Percentiles rank a stretch among this genome's conserved stretches.
phyloP scores from a whole-genome alignment of 2,329 filamentous ascomycete genomes.

The Ophiostoma triangulosporum region DNA sequence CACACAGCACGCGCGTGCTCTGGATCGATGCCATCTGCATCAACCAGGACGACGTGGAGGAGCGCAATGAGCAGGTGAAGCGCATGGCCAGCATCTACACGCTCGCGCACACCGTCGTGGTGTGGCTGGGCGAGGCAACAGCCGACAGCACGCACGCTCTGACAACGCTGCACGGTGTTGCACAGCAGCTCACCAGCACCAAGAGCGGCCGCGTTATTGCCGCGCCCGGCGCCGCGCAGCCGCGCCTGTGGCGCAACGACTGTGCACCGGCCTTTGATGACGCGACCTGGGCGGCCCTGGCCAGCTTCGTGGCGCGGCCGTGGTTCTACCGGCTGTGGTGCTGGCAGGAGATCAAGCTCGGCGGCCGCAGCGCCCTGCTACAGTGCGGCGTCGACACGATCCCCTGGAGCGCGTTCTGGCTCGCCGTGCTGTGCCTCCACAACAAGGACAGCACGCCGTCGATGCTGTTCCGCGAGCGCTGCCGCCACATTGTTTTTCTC shows the following conservation, averaged over 20 bases:
- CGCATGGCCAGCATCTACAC: neutral
- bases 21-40: slow-evolving; percentile 7
- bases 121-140: neutral
- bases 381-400: slow-evolving; percentile 1
- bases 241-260: slow-evolving; percentile 3
- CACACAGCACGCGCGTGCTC: neutral
- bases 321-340: slow-evolving; percentile 5
- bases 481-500: slow-evolving; percentile 4
- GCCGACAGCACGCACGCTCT: neutral
- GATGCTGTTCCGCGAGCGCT: slow-evolving; percentile 4
- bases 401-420: neutral
- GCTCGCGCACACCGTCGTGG: neutral
- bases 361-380: neutral
- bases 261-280: neutral
- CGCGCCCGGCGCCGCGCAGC: neutral
- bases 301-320: neutral
- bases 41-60: slow-evolving; percentile 2
- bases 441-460: slow-evolving; percentile 4
- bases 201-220: slow-evolving; percentile 3
- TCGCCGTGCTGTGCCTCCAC: slow-evolving; percentile 1
- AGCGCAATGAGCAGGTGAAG: neutral
- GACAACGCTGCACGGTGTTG: neutral
- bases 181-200: neutral
- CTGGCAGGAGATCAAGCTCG: slow-evolving; percentile 4
- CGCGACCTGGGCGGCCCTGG: neutral